Conservation (phyloP, 176 grass and related monocot species). For the Ensete ventricosum region DNA sequence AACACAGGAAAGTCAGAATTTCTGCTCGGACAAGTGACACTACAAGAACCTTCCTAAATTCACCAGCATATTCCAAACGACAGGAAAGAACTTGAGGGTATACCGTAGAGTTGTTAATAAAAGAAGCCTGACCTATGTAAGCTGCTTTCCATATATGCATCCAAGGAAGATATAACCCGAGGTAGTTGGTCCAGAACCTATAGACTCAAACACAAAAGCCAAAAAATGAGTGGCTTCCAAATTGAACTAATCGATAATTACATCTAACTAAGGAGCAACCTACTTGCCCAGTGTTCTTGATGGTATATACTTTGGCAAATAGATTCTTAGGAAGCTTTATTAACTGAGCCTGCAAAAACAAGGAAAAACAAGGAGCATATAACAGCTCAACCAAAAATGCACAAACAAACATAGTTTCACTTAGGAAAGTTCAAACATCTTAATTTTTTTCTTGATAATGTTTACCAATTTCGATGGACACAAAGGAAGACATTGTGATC, state of each 20-base stretch:
- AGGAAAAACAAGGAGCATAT: background rate
- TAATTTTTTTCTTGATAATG: no score
- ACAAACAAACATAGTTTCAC: no score
- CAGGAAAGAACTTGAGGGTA: no score
- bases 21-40: no score
- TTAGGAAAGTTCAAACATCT: no score
- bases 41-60: no score
- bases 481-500: no score
- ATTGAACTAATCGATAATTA: background rate
- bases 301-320: conserved; percentile 54
- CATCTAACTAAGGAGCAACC: background rate
- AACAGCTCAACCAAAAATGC: background rate
- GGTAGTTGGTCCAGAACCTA: conserved; percentile 60
- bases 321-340: conserved; percentile 78
- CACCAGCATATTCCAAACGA: no score
- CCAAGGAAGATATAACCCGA: conserved; percentile 73
- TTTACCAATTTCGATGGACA: no score
- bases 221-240: background rate
- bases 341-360: conserved; percentile 41
- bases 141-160: conserved; percentile 76
- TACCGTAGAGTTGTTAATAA: background rate
- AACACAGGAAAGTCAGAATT: no score
- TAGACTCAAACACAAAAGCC: background rate
- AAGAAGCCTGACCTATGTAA: conserved; percentile 57
- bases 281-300: conserved; percentile 77